These are phyloP conservation scores for Erythrophleum ivorense DNA, from an alignment of 331 rosid genomes.

Conservation along the genomic window DNA sequence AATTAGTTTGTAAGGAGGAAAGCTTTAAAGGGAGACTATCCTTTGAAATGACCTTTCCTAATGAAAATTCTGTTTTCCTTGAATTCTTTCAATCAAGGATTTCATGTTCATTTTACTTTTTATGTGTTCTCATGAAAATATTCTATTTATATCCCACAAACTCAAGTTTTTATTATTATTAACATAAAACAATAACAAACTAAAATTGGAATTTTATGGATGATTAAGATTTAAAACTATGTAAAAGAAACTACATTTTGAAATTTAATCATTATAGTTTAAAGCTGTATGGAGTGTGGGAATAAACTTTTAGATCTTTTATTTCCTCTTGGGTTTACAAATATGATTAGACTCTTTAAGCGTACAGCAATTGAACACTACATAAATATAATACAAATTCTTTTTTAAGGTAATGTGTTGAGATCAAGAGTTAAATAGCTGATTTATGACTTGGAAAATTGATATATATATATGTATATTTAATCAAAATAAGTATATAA, in stretches of 20 bases:
- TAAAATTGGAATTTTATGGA: too few relatives aligned
- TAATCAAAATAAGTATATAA: not conserved
- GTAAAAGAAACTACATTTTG: not conserved
- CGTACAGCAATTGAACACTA: not conserved
- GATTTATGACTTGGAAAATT: slow-evolving; percentile 8
- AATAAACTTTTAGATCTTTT: slow-evolving; percentile 6
- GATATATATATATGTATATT: not conserved
- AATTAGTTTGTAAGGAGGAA: slow-evolving; percentile 14
- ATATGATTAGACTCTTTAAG: not conserved
- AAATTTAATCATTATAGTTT: not conserved
- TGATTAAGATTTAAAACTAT: not conserved
- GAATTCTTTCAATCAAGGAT: not conserved
- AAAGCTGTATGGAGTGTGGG: not conserved
- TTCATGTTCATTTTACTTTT: not conserved
- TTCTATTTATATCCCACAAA: not conserved
- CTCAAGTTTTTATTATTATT: not conserved
- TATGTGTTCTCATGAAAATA: not conserved
- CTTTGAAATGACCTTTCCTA: slow-evolving; percentile 13
- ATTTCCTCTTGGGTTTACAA: not conserved
- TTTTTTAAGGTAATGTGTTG: not conserved
- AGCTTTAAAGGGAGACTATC: not conserved
- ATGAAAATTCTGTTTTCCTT: not conserved
- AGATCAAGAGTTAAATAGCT: not conserved
- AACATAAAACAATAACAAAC: not conserved
- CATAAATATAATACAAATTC: not conserved